Base-by-base conservation (phyloP, 148 eudicot genomes). In the Rhododendron molle region DNA sequence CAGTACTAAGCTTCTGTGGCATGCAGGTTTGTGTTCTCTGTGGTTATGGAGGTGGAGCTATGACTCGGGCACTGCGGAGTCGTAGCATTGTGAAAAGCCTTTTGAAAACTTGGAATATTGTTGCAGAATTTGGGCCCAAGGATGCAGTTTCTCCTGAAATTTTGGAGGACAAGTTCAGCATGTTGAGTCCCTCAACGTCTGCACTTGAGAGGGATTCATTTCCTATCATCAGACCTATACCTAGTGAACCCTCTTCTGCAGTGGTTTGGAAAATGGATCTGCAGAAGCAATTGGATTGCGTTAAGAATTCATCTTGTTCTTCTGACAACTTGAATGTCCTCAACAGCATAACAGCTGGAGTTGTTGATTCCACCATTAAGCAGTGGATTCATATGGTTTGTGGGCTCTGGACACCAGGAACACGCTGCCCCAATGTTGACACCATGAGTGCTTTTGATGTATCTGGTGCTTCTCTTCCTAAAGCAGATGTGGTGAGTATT, bases 341-440 rank as follows among this genome's bases (percentile, higher is more conserved):
- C 86, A 92, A 90, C 85, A 90, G 90, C 87, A 87, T 91, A 82
- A 87, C 88, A 85, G 86, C 90, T 3, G 92, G 93, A 85, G 73
- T 91, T 49, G 86, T 88, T 88, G 90, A 92, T 86, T 86, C 90
- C 23, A 87, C 90, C 34, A 87, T 91, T 79, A 91, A 91, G 92
- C 94, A 91, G 89, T 92, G 94, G 94, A 86, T 92, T 69, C 94
- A 92, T 83, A 88, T 92, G 93, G 93, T 92, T 74, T 92, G 94
- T 86, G 94, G 93, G 81, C 89, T 92, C 62, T 92, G 94, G 94
- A 92, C 94, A 83, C 91, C 93, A 62, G 91, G 88, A 81, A 89
- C 94, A 83, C 89, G 94, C 72, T 91, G 93, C 88, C 92, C 94
- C 78, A 89, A 91, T 87, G 93, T 91, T 81, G 90, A 87, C 85